Percentiles rank a stretch among this genome's conserved stretches.
Conservation (phyloP, 169 alveolate species). For the Cryptosporidium sp. region DNA sequence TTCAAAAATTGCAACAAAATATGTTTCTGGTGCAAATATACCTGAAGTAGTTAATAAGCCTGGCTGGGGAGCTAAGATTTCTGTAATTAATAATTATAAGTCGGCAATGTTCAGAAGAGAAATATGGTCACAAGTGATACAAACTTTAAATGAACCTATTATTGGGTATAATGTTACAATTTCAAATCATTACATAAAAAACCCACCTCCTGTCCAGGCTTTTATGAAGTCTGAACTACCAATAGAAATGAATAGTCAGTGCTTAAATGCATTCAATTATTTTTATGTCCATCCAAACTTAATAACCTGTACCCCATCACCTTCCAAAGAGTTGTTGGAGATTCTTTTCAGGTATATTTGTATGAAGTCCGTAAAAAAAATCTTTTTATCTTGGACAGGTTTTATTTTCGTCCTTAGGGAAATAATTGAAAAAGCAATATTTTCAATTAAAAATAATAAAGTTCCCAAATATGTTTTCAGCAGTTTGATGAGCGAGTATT, state of each 20-base stretch:
- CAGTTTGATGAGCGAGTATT: conserved; percentile 34
- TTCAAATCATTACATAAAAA: conserved; percentile 9
- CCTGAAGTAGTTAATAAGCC: conserved; percentile 61
- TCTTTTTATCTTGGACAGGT: conserved; percentile 35
- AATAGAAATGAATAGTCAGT: conserved; percentile 49
- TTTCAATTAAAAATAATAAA: neutral
- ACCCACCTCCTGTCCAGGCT: conserved; percentile 71
- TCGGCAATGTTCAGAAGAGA: conserved; percentile 50
- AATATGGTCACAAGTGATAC: conserved; percentile 27
- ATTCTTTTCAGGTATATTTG: conserved; percentile 57
- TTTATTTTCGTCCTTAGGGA: conserved; percentile 55
- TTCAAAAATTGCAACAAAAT: conserved; percentile 58
- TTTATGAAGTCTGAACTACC: conserved; percentile 66
- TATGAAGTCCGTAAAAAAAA: conserved; percentile 17
- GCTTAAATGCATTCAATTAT: conserved; percentile 66
- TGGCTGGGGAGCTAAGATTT: conserved; percentile 33
- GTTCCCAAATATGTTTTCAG: conserved; percentile 13
- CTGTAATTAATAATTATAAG: conserved; percentile 29
- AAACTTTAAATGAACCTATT: conserved; percentile 23
- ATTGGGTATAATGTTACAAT: conserved; percentile 50
- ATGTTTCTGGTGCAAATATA: conserved; percentile 68
- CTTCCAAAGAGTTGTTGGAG: conserved; percentile 16
- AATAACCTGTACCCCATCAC: conserved; percentile 31
- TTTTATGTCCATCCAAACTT: conserved; percentile 42
- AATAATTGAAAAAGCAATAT: conserved; percentile 29